Evolutionary conservation across 108 stramenopile genomes (phyloP).

Genomic region (Phaeodactylum tricornutum): DNA sequence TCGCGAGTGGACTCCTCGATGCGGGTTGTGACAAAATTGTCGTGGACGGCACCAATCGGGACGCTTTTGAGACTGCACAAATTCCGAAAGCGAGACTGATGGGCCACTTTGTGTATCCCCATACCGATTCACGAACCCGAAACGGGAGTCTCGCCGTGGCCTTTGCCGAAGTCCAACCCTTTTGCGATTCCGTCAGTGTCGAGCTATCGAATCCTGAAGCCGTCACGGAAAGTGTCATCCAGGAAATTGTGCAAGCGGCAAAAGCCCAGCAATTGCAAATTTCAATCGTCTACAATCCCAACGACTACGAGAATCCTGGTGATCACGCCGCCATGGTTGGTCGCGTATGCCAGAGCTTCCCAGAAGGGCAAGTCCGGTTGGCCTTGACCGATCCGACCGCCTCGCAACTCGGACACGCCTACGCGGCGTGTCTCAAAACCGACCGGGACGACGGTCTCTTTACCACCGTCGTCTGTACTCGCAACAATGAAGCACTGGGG

Average conservation of each 20-base stretch:
- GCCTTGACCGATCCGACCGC: conserved; percentile 64
- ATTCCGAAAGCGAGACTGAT: conserved; percentile 61
- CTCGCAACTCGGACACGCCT: conserved; percentile 39
- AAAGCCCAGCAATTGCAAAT: too few relatives aligned
- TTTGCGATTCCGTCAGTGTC: conserved; percentile 15
- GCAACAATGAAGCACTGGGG: conserved; percentile 73
- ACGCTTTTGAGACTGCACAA: conserved; percentile 48
- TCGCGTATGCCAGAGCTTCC: neutral
- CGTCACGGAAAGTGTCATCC: too few relatives aligned
- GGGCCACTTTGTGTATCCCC: conserved; percentile 32
- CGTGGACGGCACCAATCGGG: conserved; percentile 25
- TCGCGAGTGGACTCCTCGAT: conserved; percentile 69
- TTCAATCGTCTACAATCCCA: neutral
- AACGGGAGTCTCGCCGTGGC: conserved; percentile 7
- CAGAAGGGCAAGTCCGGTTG: conserved; percentile 12
- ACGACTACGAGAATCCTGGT: neutral
- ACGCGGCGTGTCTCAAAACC: conserved; percentile 64
- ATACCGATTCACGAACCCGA: neutral
- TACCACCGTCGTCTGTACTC: conserved; percentile 91
- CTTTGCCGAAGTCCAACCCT: conserved; percentile 2
- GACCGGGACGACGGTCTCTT: conserved; percentile 87
- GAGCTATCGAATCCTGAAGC: conserved; percentile 1
- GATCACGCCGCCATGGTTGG: too few relatives aligned
- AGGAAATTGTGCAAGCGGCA: too few relatives aligned
- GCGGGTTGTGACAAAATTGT: conserved; percentile 65